Percentiles rank a stretch among this genome's conserved stretches.
Evolutionary conservation across 495 filamentous ascomycete species (phyloP).

Genomic region (Lophiostoma macrostomum): DNA sequence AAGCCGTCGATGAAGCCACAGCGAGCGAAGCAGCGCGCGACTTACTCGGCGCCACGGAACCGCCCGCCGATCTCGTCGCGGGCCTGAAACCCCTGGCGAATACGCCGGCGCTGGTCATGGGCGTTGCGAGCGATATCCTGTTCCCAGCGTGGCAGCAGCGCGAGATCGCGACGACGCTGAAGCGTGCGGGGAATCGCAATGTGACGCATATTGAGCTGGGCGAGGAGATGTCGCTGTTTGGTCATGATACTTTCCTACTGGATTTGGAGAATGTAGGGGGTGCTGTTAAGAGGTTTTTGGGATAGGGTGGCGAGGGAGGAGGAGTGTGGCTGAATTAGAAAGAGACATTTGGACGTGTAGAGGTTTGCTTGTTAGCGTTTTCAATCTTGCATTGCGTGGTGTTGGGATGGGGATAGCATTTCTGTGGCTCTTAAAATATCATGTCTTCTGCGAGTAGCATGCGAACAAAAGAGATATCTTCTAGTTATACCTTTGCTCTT

Average conservation of each 20-base stretch:
- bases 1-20: conserved; percentile 27
- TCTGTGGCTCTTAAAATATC: no score
- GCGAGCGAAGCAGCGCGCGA: conserved; percentile 4
- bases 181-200: conserved; percentile 66
- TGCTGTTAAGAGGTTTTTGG: conserved; percentile 72
- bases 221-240: conserved; percentile 87
- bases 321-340: no score
- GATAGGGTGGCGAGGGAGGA: no score
- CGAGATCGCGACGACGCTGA: conserved; percentile 84
- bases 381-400: no score
- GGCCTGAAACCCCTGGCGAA: conserved; percentile 69
- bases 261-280: conserved; percentile 91
- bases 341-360: no score
- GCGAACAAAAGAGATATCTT: no score
- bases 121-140: conserved; percentile 91
- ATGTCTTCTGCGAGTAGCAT: no score
- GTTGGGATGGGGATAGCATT: no score
- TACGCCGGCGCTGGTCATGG: conserved; percentile 82
- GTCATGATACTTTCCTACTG: conserved; percentile 93
- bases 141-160: conserved; percentile 99
- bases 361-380: no score
- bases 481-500: no score
- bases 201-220: conserved; percentile 89
- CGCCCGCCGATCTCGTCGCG: conserved; percentile 72
- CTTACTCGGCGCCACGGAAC: conserved; percentile 37